phyloP scores from a whole-genome alignment of 306 rosid species.

The Malus sylvestris region DNA sequence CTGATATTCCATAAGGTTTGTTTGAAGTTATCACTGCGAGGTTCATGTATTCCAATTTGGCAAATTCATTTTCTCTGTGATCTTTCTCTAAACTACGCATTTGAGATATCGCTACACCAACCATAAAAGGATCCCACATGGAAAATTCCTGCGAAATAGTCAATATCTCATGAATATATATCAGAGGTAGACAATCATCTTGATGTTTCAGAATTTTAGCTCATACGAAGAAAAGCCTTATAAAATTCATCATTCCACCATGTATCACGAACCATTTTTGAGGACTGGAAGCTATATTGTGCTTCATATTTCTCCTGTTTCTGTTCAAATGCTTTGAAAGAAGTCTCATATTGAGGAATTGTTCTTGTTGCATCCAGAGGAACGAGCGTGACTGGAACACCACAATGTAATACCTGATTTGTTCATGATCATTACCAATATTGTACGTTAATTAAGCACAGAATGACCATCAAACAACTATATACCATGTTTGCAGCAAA shows the following conservation, averaged over 20 bases:
- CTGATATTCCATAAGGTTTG: conserved; percentile 47
- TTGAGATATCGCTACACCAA: conserved; percentile 47
- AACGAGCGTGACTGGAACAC: conserved; percentile 54
- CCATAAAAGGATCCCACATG: conserved; percentile 58
- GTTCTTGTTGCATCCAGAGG: conserved; percentile 66
- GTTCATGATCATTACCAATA: not conserved
- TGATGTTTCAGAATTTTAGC: not conserved
- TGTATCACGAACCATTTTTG: conserved; percentile 53
- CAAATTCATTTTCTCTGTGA: conserved; percentile 48
- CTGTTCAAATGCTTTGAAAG: conserved; percentile 39
- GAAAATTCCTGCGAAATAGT: conserved; percentile 38
- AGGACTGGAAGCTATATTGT: conserved; percentile 48
- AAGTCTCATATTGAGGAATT: conserved; percentile 36
- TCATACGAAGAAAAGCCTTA: conserved; percentile 21
- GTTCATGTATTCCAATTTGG: conserved; percentile 55
- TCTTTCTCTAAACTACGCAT: conserved; percentile 35
- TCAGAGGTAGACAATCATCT: not conserved
- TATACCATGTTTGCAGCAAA: conserved; percentile 60
- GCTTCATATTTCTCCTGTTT: conserved; percentile 44
- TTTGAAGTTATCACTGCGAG: conserved; percentile 57
- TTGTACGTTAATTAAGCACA: not conserved
- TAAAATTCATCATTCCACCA: conserved; percentile 39
- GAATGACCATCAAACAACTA: not conserved
- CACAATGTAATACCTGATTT: conserved; percentile 55
- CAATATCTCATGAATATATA: not conserved